Conservation (phyloP, 805 yeast genomes). For the Metschnikowia reukaufii region DNA sequence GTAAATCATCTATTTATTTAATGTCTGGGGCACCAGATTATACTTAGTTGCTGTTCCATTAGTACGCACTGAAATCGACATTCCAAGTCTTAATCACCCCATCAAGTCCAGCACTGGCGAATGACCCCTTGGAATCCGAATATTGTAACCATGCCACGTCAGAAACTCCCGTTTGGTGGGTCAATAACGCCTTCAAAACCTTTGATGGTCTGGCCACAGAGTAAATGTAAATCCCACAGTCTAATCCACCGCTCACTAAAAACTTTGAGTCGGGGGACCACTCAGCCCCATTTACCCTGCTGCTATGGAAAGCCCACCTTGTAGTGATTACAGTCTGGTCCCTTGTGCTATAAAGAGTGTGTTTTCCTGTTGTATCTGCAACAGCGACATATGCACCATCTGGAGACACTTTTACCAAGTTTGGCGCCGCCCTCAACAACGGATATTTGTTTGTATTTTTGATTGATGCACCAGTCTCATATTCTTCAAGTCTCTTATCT, state of each 20-base stretch:
- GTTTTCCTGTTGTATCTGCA: constrained; percentile 87
- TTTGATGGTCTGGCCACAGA: constrained; percentile 77
- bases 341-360: constrained; percentile 60
- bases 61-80: constrained; percentile 28
- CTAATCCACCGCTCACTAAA: constrained; percentile 79
- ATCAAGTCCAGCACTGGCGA: constrained; percentile 79
- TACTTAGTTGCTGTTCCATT: background rate
- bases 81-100: constrained; percentile 78
- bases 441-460: constrained; percentile 26
- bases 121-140: constrained; percentile 30
- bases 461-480: constrained; percentile 48
- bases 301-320: constrained; percentile 95
- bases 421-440: constrained; percentile 60
- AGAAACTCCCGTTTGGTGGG: constrained; percentile 87
- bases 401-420: constrained; percentile 68
- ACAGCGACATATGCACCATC: constrained; percentile 69
- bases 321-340: constrained; percentile 66
- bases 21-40: background rate
- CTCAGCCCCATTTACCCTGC: constrained; percentile 69
- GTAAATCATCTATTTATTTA: background rate
- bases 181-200: constrained; percentile 69
- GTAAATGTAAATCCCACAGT: constrained; percentile 76
- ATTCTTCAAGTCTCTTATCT: constrained; percentile 32
- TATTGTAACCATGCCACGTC: constrained; percentile 67
- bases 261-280: constrained; percentile 79